phyloP scores from a whole-genome alignment of 2,329 filamentous ascomycete genomes.

The Seiridium unicorne region DNA sequence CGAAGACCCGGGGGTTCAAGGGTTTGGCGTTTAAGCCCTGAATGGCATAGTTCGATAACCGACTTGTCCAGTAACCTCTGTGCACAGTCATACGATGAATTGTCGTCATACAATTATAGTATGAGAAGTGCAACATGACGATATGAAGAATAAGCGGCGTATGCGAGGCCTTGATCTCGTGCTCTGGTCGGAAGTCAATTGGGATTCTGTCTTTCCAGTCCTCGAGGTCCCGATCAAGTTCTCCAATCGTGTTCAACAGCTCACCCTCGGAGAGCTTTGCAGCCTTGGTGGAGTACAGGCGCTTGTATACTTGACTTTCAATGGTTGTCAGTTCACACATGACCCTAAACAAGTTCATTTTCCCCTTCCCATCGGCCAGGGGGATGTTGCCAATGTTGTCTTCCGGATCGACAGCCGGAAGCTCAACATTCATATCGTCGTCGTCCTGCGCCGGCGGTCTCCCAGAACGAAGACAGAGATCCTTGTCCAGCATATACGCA shows the following conservation, averaged over 20 bases:
- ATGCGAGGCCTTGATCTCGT: slow-evolving; percentile 91
- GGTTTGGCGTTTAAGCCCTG: slow-evolving; percentile 89
- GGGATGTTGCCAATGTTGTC: slow-evolving; percentile 96
- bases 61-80: slow-evolving; percentile 96
- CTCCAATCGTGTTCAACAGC: slow-evolving; percentile 90
- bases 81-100: slow-evolving; percentile 99
- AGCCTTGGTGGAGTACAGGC: slow-evolving; percentile 88
- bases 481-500: slow-evolving; percentile 64
- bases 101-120: slow-evolving; percentile 96
- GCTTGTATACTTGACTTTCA: slow-evolving; percentile 91
- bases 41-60: slow-evolving; percentile 91
- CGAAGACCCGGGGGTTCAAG: slow-evolving; percentile 90
- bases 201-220: slow-evolving; percentile 97
- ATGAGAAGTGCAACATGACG: slow-evolving; percentile 91
- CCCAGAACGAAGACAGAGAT: slow-evolving; percentile 58
- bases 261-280: slow-evolving; percentile 90
- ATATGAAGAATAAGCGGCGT: slow-evolving; percentile 93
- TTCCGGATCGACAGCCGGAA: slow-evolving; percentile 84
- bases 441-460: slow-evolving; percentile 62
- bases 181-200: slow-evolving; percentile 92
- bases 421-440: slow-evolving; percentile 87
- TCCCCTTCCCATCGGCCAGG: slow-evolving; percentile 81
- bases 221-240: slow-evolving; percentile 85
- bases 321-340: slow-evolving; percentile 92
- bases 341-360: slow-evolving; percentile 90